Evolutionary conservation across 1,284 basidiomycete genomes (phyloP).

Genomic region (Testicularia cyperi): DNA sequence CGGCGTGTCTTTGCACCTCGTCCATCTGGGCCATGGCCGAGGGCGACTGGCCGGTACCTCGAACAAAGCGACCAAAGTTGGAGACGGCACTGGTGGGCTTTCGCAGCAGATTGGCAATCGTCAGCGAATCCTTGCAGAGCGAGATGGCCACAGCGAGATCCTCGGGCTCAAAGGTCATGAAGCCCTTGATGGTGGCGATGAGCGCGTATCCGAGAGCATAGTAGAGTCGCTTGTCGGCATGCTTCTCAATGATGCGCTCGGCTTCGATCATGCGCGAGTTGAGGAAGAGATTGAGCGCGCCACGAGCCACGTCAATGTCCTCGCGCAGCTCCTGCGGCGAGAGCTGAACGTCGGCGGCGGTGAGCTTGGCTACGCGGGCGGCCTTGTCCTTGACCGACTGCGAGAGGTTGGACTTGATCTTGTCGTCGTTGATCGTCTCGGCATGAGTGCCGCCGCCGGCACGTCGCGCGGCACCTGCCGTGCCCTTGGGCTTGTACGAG

Average conservation of each 20-base stretch:
- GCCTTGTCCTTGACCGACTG: constrained; percentile 46
- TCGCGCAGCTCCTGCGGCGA: constrained; percentile 31
- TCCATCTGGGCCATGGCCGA: constrained; percentile 48
- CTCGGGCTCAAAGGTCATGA: constrained; percentile 59
- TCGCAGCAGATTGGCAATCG: constrained; percentile 50
- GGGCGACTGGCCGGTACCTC: constrained; percentile 52
- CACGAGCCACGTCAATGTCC: constrained; percentile 45
- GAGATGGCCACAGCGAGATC: constrained; percentile 56
- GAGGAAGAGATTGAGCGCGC: constrained; percentile 57
- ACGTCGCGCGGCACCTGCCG: constrained; percentile 38
- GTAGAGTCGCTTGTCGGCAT: constrained; percentile 53
- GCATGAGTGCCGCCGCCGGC: constrained; percentile 3
- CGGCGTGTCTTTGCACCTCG: constrained; percentile 55
- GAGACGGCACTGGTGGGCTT: constrained; percentile 46
- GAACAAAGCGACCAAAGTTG: constrained; percentile 55
- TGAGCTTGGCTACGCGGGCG: constrained; percentile 48
- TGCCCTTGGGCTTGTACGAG: constrained; percentile 30
- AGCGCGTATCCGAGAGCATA: constrained; percentile 56
- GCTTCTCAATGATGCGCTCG: constrained; percentile 46
- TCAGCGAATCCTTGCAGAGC: constrained; percentile 54
- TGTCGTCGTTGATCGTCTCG: constrained; percentile 22
- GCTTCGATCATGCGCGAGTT: constrained; percentile 59
- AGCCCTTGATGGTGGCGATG: constrained; percentile 58
- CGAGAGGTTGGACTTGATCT: constrained; percentile 33
- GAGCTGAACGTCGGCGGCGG: constrained; percentile 41